These are phyloP conservation scores for Closterium sp. DNA, from an alignment of 139 green algal genomes.

Conservation along the genomic window DNA sequence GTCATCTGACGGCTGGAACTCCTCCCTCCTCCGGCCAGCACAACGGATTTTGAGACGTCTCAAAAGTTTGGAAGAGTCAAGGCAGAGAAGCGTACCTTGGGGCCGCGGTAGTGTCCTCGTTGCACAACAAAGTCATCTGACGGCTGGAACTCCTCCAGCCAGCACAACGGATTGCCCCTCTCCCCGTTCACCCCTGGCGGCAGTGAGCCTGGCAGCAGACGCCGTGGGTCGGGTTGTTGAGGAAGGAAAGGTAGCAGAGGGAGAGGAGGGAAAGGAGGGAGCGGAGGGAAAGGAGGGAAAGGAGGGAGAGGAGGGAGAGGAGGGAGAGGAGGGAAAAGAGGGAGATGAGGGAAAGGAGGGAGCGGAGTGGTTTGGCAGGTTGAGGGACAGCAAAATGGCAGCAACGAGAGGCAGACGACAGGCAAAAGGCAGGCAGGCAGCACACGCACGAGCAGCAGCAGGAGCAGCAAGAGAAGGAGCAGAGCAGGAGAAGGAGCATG, in stretches of 20 bases:
- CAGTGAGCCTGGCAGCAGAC: not conserved
- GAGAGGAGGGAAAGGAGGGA: not conserved
- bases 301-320: not conserved
- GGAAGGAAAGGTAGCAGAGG: constrained; percentile 12
- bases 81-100: not conserved
- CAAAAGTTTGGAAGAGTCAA: no score
- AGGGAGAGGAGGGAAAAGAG: not conserved
- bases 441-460: no score
- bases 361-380: not conserved
- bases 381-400: no score
- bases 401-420: no score
- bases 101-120: not conserved
- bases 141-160: constrained; percentile 31
- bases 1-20: constrained; percentile 32
- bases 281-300: not conserved
- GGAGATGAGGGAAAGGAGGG: not conserved
- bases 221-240: not conserved
- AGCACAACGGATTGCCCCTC: not conserved
- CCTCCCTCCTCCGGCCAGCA: constrained; percentile 26
- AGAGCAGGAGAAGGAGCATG: not conserved
- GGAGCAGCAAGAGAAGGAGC: no score
- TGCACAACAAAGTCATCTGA: constrained; percentile 41
- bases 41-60: not conserved
- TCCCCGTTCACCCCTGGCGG: not conserved
- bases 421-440: no score